Base-by-base conservation (phyloP, 176 grass and related monocot species). In the Oryza punctata region DNA sequence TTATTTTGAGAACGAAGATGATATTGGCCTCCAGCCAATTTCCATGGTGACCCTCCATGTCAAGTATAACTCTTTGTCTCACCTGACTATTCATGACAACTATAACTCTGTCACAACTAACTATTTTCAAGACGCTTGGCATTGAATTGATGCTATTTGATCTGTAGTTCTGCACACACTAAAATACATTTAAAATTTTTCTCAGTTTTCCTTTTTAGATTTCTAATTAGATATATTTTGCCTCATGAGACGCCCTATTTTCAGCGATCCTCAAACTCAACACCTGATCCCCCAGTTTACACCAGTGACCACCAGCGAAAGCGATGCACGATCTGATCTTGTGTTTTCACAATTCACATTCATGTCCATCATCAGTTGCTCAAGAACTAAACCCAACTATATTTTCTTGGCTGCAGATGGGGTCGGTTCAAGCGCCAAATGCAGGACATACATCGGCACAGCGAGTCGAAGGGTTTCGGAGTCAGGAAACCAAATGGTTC, bases 371-470 rank as follows among this genome's bases (percentile, higher is more conserved):
- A 74, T 71, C 19, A 13, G 19, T 27, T 65, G 33, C 3, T 67
- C 65, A 8, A 9, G 29, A 10, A 69, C 6, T 65, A 16, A 52
- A 43, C 72, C 23, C 29, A 24, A 67, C 33, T 47, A 63, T 0
- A 71, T 50, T 43, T 16, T 49, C 57, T 74, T 80, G 12, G 40
- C 45, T 88, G 75, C 61, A 98, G 92, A 88, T 95, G 95, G 95
- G 91, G 93, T 65, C 87, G 82, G 38, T 98, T 95, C 91, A 95
- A 82, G 73, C 86, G 25, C 24, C 85, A 90, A 6, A 98, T 95
- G 92, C 85, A 87, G 79, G 92, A 95, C 21, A 91, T 98, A 32
- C 76, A 92, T 79, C 91, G 44, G 26, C 89, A 91, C 19, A 95
- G 92, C 35, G 92, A 98, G 47, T 59, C 52, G 6, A 98, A 93